Conservation (phyloP, 2,329 filamentous ascomycete genomes). For the Arthroderma sp. region DNA sequence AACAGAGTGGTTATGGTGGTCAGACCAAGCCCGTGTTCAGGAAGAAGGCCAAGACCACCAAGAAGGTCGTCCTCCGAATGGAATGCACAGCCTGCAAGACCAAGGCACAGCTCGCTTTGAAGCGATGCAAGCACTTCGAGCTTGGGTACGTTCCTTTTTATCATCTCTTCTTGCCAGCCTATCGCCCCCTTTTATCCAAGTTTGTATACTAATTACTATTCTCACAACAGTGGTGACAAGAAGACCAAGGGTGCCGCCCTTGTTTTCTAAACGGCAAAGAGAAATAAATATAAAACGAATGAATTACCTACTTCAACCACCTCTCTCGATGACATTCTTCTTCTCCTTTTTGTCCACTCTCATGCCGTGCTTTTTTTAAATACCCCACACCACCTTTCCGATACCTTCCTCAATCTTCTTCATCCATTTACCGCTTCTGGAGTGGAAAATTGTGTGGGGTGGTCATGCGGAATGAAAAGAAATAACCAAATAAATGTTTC, state of each 20-base stretch:
- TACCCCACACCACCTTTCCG: neutral
- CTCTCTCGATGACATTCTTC: constrained; percentile 1
- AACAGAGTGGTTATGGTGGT: constrained; percentile 99
- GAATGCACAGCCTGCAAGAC: constrained; percentile 98
- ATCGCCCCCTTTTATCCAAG: neutral
- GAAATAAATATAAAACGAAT: constrained; percentile 5
- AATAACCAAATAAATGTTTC: neutral
- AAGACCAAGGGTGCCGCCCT: constrained; percentile 99
- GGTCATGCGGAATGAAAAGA: neutral
- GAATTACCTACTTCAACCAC: neutral
- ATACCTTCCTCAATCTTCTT: neutral
- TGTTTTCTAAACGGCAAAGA: constrained; percentile 70
- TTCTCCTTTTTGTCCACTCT: neutral
- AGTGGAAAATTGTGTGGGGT: neutral
- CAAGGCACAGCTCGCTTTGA: constrained; percentile 93
- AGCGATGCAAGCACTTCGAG: constrained; percentile 99
- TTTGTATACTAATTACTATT: constrained; percentile 14
- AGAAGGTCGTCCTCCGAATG: constrained; percentile 98
- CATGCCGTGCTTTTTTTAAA: neutral
- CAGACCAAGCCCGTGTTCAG: constrained; percentile 99
- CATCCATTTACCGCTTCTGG: neutral
- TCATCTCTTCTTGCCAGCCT: neutral
- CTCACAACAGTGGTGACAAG: constrained; percentile 81
- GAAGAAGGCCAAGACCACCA: constrained; percentile 99
- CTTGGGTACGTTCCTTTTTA: constrained; percentile 60